Base-by-base conservation (phyloP, 495 filamentous ascomycete species). In the Hypoxylon fuscum region DNA sequence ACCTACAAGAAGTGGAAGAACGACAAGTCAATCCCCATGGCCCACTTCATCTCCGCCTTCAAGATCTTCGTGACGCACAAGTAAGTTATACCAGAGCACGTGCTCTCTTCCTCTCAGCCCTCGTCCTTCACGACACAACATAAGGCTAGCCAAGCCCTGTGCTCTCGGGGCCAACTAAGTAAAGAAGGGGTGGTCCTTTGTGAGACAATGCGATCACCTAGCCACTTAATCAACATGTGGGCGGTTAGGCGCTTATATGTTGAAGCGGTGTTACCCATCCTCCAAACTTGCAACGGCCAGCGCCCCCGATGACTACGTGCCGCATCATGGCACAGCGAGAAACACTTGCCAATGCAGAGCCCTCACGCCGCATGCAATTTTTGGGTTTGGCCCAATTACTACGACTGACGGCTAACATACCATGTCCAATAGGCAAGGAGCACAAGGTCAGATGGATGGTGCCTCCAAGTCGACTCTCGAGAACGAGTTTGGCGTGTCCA, bases 51-150 rank as follows among this genome's bases (percentile, higher is more conserved):
- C 21, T 90, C 87, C 49, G 84, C 90, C 9, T 98, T 89, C 82
- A 90, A 96, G 83, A 82, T 98, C 68, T 97, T 97, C 61, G 80
- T 89, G 1, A 95, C 93, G 31, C 90, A 96, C 75, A 91, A 87
- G 95, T 98, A 85, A 75, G 90, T 80, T 51, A 38, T 15, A 32
- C 22, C 20, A 44, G 10, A 25, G 69, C 60, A 40, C 25, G 34
- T 57, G 27, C 52, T 27, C 34, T 56, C 31, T 14, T 27, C 48
- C 29, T 55, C 41, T 45, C 14, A 14, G 5, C 27, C 42, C 5
- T 40, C 11, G 37, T 25, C 18, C 12, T 20, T 20, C 37, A 14
- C 20, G 42, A 9, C n/a, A 27, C 22, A 42, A 35, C 18, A 46
- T 18, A 31, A 17, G 32, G 22, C 18, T 31, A 14, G 23, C 9